Evolutionary conservation across 2,329 filamentous ascomycete species (phyloP), one percentile per base, ranked within the genome.

Genomic region (Xylariaceae sp.): DNA sequence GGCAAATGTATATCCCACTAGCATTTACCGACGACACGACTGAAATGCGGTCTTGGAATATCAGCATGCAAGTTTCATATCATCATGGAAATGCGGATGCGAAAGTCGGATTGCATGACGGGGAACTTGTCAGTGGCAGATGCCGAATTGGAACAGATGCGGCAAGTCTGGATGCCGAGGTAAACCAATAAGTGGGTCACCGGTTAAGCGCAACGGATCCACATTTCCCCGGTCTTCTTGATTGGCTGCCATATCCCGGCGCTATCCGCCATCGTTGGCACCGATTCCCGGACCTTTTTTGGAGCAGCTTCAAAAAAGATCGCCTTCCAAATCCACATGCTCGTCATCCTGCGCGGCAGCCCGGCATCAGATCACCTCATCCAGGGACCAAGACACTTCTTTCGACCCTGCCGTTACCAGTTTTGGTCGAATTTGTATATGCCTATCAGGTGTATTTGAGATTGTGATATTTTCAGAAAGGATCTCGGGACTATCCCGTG

Each of bases 101-200:
- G 23, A 30, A 30, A 30, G 23, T 5, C 23, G 23, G 23, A 30
- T 30, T 30, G 23, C 23, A 30, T 30, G 23, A 30, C 23, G 23
- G 23, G 23, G 23, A 30, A 4, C 5, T 30, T 4, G 23, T 30
- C 23, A 30, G 23, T 30, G 48, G 17, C 53, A 34, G 35, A 48
- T 15, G 42, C 56, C 48, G 18, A 7, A 49, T 10, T 2, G 17
- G 18, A 8, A 10, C 18, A 10, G 9, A 11, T 4, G 18, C 59
- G 59, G 55, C 56, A 52, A 17, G 45, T 61, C 56, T 58, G 47
- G 62, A 64, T 68, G 65, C 67, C 67, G 66, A 68, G 67, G 67
- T 68, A 66, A 66, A 63, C 30, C 54, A 13, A 15, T 55, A 50
- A 44, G 39, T 44, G 52, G 55, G 39, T 62, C 45, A 18, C 39